phyloP scores from a whole-genome alignment of 495 filamentous ascomycete genomes.

The Xylaria telfairii region DNA sequence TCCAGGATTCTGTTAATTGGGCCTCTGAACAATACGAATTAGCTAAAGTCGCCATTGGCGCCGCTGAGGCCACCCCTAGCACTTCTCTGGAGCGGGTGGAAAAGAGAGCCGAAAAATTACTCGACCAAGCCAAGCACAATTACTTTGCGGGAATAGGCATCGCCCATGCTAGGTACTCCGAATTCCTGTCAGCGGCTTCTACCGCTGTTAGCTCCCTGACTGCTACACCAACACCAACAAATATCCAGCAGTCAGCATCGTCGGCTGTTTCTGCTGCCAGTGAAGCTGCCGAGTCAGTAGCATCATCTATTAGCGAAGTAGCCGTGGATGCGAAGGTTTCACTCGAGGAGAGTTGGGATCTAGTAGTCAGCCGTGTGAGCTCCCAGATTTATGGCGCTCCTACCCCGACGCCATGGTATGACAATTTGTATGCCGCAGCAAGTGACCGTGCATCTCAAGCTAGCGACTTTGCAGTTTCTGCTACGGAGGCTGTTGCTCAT shows the following conservation, averaged over 20 bases:
- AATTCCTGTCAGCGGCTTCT: conserved; percentile 73
- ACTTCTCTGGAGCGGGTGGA: conserved; percentile 51
- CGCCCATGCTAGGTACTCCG: conserved; percentile 77
- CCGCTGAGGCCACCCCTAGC: conserved; percentile 59
- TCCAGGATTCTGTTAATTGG: conserved; percentile 66
- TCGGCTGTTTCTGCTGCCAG: conserved; percentile 43
- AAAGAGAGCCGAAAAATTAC: conserved; percentile 61
- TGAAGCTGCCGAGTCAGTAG: conserved; percentile 36
- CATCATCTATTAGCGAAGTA: conserved; percentile 35
- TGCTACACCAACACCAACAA: conserved; percentile 55
- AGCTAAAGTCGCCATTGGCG: conserved; percentile 62
- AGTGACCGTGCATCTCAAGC: conserved; percentile 35
- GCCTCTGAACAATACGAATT: conserved; percentile 70
- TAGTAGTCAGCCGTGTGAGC: conserved; percentile 68
- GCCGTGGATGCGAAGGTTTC: conserved; percentile 51
- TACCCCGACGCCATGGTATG: conserved; percentile 64
- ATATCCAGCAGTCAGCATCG: conserved; percentile 49
- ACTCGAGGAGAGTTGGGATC: conserved; percentile 66
- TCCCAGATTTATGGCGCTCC: conserved; percentile 76
- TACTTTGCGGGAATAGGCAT: conserved; percentile 80
- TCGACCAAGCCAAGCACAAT: conserved; percentile 67
- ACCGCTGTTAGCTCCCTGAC: conserved; percentile 60
- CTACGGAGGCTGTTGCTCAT: conserved; percentile 38
- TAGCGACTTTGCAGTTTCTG: conserved; percentile 35
- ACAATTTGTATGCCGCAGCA: conserved; percentile 46